Conservation (phyloP, 257 asterid species). For the Nicotiana otophora region DNA sequence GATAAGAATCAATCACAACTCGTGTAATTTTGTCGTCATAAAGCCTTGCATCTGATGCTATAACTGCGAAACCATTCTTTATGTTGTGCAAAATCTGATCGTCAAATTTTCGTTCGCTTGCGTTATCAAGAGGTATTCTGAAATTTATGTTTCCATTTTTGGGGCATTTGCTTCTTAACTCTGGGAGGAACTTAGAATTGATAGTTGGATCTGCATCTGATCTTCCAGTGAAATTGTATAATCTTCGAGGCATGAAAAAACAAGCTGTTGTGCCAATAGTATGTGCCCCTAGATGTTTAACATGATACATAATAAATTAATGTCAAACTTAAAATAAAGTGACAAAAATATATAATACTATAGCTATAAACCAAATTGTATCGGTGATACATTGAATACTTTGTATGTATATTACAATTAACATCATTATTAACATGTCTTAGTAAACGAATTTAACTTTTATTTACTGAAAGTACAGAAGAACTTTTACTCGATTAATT, state of each 20-base stretch:
- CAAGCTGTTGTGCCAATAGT: conserved; percentile 43
- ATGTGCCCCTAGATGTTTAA: conserved; percentile 30
- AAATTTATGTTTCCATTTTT: conserved; percentile 12
- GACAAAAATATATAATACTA: not conserved
- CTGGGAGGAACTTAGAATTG: conserved; percentile 15
- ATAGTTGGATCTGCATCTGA: conserved; percentile 27
- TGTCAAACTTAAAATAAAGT: not conserved
- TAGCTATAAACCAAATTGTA: not conserved
- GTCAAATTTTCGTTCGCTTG: conserved; percentile 13
- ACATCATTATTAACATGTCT: no score
- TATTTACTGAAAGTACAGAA: no score
- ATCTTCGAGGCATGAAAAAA: conserved; percentile 36
- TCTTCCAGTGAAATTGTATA: conserved; percentile 21
- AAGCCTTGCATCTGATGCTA: conserved; percentile 38
- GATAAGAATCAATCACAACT: conserved; percentile 23
- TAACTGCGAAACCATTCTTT: conserved; percentile 21
- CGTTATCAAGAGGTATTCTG: conserved; percentile 23
- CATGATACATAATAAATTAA: not conserved
- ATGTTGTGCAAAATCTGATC: conserved; percentile 25
- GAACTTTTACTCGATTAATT: no score
- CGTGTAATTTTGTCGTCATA: conserved; percentile 20
- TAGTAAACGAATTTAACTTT: no score
- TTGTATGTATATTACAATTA: no score
- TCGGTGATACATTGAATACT: not conserved
- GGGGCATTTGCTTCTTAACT: conserved; percentile 21